Evolutionary conservation across 2,329 filamentous ascomycete genomes (phyloP).

Genomic region (Exophiala spinifera): DNA sequence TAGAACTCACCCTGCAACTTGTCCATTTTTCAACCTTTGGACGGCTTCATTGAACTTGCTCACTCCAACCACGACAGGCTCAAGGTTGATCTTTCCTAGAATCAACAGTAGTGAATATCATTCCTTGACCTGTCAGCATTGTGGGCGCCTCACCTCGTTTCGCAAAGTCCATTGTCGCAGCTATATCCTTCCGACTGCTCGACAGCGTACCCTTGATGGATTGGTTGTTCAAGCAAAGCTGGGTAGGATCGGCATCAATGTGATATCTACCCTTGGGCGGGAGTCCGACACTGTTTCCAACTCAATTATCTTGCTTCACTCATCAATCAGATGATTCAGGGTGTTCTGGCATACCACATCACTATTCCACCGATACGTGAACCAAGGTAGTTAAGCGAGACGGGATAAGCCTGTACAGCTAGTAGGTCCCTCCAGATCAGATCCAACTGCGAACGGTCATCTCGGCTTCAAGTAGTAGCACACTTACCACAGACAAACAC

Average conservation of each 20-base stretch:
- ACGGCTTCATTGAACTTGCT: slow-evolving; percentile 51
- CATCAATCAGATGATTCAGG: not conserved
- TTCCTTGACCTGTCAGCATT: slow-evolving; percentile 34
- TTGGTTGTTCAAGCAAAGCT: slow-evolving; percentile 18
- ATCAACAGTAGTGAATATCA: slow-evolving; percentile 2
- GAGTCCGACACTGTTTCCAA: slow-evolving; percentile 37
- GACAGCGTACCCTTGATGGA: slow-evolving; percentile 16
- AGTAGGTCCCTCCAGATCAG: not conserved
- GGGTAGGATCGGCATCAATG: slow-evolving; percentile 17
- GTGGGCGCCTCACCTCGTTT: slow-evolving; percentile 49
- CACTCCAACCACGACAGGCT: slow-evolving; percentile 15
- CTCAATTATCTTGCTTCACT: not conserved
- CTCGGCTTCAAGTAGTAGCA: not conserved
- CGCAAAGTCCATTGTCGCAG: slow-evolving; percentile 17
- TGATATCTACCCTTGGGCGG: slow-evolving; percentile 23
- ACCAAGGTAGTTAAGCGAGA: slow-evolving; percentile 42
- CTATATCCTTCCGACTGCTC: slow-evolving; percentile 12
- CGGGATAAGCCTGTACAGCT: slow-evolving; percentile 30
- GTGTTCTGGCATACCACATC: slow-evolving; percentile 42
- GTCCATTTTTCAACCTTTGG: slow-evolving; percentile 47
- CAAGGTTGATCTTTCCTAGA: slow-evolving; percentile 15
- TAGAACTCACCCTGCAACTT: slow-evolving; percentile 51
- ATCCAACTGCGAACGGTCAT: not conserved
- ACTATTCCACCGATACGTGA: slow-evolving; percentile 48
- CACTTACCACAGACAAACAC: slow-evolving; percentile 25